Evolutionary conservation across 1,284 basidiomycete genomes (phyloP).

Genomic region (Moesziomyces antarcticus): DNA sequence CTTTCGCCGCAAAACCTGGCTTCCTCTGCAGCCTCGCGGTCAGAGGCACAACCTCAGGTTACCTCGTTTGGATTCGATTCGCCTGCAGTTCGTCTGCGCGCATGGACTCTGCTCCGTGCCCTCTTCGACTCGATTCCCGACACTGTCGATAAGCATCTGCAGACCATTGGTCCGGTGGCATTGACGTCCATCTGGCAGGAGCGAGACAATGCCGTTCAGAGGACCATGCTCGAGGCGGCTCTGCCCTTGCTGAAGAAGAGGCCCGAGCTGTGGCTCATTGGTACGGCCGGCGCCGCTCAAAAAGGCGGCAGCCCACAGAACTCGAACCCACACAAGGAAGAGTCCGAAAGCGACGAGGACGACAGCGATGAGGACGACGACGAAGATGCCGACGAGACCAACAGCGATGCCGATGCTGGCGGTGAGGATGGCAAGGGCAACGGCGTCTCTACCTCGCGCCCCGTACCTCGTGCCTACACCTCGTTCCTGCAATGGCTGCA

Average conservation of each 20-base stretch:
- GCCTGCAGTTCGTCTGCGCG: conserved; percentile 50
- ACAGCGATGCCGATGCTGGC: conserved; percentile 16
- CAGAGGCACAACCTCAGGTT: conserved; percentile 3
- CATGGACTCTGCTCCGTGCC: conserved; percentile 51
- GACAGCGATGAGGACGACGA: conserved; percentile 22
- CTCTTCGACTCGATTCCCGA: conserved; percentile 20
- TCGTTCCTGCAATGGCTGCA: conserved; percentile 78
- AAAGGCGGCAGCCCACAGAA: not conserved
- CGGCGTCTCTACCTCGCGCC: not conserved
- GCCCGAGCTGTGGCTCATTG: conserved; percentile 65
- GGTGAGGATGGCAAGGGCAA: not conserved
- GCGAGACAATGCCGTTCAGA: conserved; percentile 53
- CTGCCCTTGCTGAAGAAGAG: conserved; percentile 53
- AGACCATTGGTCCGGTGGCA: conserved; percentile 42
- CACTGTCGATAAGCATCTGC: conserved; percentile 36
- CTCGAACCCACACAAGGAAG: not conserved
- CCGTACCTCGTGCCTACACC: conserved; percentile 35
- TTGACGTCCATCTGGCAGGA: conserved; percentile 61
- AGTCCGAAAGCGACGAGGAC: conserved; percentile 13
- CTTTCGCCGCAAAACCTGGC: conserved; percentile 33
- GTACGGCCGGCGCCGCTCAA: conserved; percentile 3
- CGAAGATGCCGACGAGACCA: conserved; percentile 10
- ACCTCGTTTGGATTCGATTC: conserved; percentile 50
- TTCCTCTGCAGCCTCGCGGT: conserved; percentile 2
- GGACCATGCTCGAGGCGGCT: conserved; percentile 51